These are phyloP conservation scores for Paecilomyces variotii DNA, from an alignment of 2,329 filamentous ascomycete genomes.

Conservation along the genomic window DNA sequence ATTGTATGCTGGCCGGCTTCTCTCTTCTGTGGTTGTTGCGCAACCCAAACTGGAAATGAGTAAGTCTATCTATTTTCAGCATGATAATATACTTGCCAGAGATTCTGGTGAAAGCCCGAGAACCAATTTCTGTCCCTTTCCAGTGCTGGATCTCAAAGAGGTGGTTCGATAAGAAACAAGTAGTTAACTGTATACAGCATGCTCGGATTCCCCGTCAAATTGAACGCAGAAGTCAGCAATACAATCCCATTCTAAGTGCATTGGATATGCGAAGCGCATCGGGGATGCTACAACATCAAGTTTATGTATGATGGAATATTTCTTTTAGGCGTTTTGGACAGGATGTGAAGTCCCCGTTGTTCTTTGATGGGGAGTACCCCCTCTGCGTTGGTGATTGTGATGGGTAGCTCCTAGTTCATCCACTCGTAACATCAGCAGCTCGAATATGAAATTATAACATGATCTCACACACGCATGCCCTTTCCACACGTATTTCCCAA, in stretches of 20 bases:
- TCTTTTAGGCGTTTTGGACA: neutral
- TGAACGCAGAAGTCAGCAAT: slow-evolving; percentile 43
- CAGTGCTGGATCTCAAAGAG: neutral
- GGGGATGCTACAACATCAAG: neutral
- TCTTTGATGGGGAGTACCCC: neutral
- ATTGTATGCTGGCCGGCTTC: slow-evolving; percentile 49
- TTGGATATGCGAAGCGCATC: neutral
- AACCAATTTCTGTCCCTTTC: neutral
- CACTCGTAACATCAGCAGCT: neutral
- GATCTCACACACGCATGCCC: neutral
- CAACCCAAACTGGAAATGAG: slow-evolving; percentile 47
- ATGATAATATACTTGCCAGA: neutral
- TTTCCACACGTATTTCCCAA: neutral
- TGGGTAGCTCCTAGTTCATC: neutral
- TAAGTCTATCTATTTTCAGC: slow-evolving; percentile 21
- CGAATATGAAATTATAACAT: neutral
- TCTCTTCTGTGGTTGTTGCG: slow-evolving; percentile 50
- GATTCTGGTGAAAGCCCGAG: neutral
- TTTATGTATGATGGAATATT: neutral
- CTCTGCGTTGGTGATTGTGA: neutral
- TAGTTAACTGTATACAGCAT: slow-evolving; percentile 29
- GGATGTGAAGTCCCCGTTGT: neutral
- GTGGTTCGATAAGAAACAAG: neutral
- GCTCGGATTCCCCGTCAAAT: slow-evolving; percentile 44
- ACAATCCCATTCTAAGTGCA: slow-evolving; percentile 39